phyloP scores from a whole-genome alignment of 805 yeast species.

The Debaryomyces hansenii region DNA sequence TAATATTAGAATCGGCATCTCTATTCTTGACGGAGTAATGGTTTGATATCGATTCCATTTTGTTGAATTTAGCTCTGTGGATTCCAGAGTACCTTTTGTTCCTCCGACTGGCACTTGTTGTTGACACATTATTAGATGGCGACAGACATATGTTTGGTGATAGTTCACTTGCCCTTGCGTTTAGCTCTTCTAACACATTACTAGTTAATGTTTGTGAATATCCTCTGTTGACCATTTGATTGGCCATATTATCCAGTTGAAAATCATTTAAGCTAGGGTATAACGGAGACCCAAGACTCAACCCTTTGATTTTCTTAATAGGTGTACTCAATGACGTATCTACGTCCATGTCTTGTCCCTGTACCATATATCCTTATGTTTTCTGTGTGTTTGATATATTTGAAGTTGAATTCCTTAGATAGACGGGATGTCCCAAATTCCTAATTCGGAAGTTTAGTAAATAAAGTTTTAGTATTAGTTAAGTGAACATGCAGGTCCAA shows the following conservation, averaged over 20 bases:
- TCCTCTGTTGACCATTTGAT: conserved; percentile 41
- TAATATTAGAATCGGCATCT: neutral
- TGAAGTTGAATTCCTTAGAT: neutral
- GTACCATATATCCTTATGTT: neutral
- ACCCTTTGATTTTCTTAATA: conserved; percentile 34
- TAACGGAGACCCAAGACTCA: conserved; percentile 33
- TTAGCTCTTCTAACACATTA: conserved; percentile 47
- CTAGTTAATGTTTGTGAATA: conserved; percentile 48
- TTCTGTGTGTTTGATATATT: neutral
- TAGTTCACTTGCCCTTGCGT: conserved; percentile 40
- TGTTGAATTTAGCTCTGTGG: conserved; percentile 33
- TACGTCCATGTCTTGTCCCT: conserved; percentile 6
- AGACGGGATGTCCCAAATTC: conserved; percentile 1
- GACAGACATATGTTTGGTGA: conserved; percentile 17
- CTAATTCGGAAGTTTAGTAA: conserved; percentile 6
- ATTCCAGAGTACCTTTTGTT: conserved; percentile 31
- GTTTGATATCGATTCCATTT: conserved; percentile 50
- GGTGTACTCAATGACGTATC: conserved; percentile 35
- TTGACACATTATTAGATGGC: conserved; percentile 9
- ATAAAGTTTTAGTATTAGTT: neutral
- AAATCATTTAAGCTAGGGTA: conserved; percentile 10
- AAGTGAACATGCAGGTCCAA: no score
- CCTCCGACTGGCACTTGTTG: conserved; percentile 8
- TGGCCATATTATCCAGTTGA: conserved; percentile 7
- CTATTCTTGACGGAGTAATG: conserved; percentile 45